Conservation (phyloP, 768 basidiomycete genomes). For the Saitozyma sp. region DNA sequence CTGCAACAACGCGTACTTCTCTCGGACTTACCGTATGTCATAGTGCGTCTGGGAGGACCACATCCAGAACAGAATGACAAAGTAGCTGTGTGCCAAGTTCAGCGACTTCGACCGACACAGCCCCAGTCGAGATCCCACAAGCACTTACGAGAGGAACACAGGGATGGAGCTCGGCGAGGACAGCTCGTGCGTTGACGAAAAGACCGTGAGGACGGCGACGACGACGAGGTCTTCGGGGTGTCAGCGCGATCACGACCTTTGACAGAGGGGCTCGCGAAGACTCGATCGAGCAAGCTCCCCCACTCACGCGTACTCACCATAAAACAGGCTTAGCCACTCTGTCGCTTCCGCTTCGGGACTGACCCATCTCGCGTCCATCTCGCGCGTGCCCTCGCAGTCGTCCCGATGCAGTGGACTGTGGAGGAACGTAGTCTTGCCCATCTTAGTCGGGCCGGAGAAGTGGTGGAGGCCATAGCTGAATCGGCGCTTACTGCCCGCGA, state of each 20-base stretch:
- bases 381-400: too few relatives aligned
- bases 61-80: slow-evolving; percentile 32
- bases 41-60: slow-evolving; percentile 39
- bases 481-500: too few relatives aligned
- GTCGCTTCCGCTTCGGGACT: slow-evolving; percentile 15
- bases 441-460: too few relatives aligned
- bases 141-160: slow-evolving; percentile 24
- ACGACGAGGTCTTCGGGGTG: slow-evolving; percentile 32
- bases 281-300: too few relatives aligned
- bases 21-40: slow-evolving; percentile 14
- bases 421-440: too few relatives aligned
- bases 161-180: slow-evolving; percentile 20
- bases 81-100: slow-evolving; percentile 2
- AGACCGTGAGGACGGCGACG: slow-evolving; percentile 42
- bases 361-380: neutral
- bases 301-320: slow-evolving; percentile 20
- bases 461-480: too few relatives aligned
- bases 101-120: too few relatives aligned
- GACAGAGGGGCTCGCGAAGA: neutral
- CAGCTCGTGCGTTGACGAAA: slow-evolving; percentile 32
- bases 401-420: too few relatives aligned
- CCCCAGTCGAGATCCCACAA: too few relatives aligned
- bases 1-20: too few relatives aligned
- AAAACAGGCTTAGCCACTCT: slow-evolving; percentile 39
- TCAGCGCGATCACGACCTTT: neutral